These are phyloP conservation scores for Bryoglossum gracile DNA, from an alignment of 495 filamentous ascomycete genomes.

Conservation along the genomic window DNA sequence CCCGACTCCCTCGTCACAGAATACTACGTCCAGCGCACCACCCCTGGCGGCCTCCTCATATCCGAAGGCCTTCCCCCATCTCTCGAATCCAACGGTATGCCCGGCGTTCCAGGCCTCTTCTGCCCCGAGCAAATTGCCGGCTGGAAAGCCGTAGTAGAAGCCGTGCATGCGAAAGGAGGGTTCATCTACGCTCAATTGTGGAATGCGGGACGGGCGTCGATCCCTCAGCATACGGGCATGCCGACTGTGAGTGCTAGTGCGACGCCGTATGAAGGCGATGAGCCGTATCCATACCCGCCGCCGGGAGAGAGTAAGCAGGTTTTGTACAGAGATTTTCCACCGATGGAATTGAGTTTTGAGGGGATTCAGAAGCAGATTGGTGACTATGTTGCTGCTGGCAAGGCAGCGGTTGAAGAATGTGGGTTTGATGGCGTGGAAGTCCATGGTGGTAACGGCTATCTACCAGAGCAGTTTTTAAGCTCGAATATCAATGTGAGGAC, in stretches of 20 bases:
- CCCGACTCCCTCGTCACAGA: constrained; percentile 41
- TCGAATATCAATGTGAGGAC: constrained; percentile 43
- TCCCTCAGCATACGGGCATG: constrained; percentile 36
- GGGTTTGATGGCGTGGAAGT: constrained; percentile 51
- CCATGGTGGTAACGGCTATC: constrained; percentile 50
- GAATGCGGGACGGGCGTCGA: constrained; percentile 43
- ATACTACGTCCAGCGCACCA: constrained; percentile 49
- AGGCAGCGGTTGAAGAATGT: constrained; percentile 29
- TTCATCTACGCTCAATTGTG: constrained; percentile 49
- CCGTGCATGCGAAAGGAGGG: constrained; percentile 45
- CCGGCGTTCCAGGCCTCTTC: constrained; percentile 45
- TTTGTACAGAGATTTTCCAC: constrained; percentile 39
- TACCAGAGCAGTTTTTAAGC: constrained; percentile 48
- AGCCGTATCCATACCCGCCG: constrained; percentile 14
- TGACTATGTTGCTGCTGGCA: constrained; percentile 32
- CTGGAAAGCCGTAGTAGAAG: constrained; percentile 46
- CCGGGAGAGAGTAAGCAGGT: constrained; percentile 23
- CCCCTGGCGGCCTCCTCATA: constrained; percentile 48
- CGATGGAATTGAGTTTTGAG: constrained; percentile 37
- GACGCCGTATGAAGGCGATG: constrained; percentile 16
- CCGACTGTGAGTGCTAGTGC: constrained; percentile 11
- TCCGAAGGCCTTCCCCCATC: constrained; percentile 47
- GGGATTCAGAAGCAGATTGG: constrained; percentile 36
- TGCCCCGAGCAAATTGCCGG: constrained; percentile 37
- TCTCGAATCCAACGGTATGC: constrained; percentile 40